phyloP scores from a whole-genome alignment of 768 basidiomycete genomes.

The Boletus reticulatus region DNA sequence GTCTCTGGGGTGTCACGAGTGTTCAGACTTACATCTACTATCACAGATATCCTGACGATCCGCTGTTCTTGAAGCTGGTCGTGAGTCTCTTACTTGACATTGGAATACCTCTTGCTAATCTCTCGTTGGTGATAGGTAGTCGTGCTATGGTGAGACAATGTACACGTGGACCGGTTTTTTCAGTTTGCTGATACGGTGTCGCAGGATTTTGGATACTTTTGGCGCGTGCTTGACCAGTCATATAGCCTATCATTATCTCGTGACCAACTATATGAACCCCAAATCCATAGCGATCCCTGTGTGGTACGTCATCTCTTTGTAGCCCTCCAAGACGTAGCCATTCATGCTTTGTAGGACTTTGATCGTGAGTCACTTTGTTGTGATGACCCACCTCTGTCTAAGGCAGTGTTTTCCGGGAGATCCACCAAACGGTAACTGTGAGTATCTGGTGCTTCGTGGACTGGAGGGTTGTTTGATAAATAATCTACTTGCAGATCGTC shows the following conservation, averaged over 20 bases:
- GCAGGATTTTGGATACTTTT: slow-evolving; percentile 51
- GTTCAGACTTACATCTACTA: slow-evolving; percentile 55
- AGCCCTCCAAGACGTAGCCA: not conserved
- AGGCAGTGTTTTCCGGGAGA: slow-evolving; percentile 28
- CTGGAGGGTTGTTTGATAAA: not conserved
- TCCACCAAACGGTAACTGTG: slow-evolving; percentile 56
- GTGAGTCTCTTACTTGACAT: slow-evolving; percentile 27
- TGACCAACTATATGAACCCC: slow-evolving; percentile 52
- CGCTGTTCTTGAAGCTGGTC: slow-evolving; percentile 33
- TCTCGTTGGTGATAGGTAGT: slow-evolving; percentile 34
- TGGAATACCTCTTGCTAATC: slow-evolving; percentile 25
- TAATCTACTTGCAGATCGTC: slow-evolving; percentile 35
- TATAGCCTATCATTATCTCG: slow-evolving; percentile 57
- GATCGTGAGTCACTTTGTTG: slow-evolving; percentile 36
- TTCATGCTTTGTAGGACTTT: slow-evolving; percentile 41
- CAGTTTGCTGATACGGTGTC: not conserved
- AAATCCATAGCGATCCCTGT: slow-evolving; percentile 41
- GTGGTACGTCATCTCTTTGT: slow-evolving; percentile 36
- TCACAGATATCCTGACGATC: slow-evolving; percentile 35
- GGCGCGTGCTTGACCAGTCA: slow-evolving; percentile 52
- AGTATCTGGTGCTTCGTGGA: slow-evolving; percentile 15
- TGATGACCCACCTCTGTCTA: not conserved
- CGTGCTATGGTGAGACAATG: slow-evolving; percentile 11
- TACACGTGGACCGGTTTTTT: too few species aligned
- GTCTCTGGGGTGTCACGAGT: slow-evolving; percentile 60